Conservation (phyloP, 2,329 filamentous ascomycete species). For the Verticillium alfalfae region DNA sequence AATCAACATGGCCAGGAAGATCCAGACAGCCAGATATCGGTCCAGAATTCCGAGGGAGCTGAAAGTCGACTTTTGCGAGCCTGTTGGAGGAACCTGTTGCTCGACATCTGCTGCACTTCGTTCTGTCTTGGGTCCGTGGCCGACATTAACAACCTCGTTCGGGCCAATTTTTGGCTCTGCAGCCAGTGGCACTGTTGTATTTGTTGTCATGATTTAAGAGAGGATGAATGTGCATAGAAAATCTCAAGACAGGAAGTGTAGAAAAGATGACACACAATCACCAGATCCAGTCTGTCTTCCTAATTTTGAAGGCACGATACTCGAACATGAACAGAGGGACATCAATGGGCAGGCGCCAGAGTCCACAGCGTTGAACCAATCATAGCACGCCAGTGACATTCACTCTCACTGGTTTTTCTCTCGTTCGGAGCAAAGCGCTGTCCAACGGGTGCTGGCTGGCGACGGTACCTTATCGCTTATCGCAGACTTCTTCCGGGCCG, state of each 20-base stretch:
- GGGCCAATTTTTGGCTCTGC: background rate
- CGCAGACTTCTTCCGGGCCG: background rate
- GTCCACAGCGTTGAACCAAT: background rate
- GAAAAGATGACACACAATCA: too few relatives aligned
- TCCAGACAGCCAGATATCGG: slow-evolving; percentile 64
- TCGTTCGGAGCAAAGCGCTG: background rate
- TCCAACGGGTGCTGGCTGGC: background rate
- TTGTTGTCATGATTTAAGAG: background rate
- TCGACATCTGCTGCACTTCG: slow-evolving; percentile 5
- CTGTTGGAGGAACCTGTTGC: background rate
- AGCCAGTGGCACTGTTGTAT: background rate
- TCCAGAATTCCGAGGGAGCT: slow-evolving; percentile 55
- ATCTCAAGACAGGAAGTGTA: too few relatives aligned
- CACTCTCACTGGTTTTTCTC: background rate
- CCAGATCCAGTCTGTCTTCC: too few relatives aligned
- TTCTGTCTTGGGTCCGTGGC: background rate
- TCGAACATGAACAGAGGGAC: background rate
- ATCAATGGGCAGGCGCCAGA: background rate
- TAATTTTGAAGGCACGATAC: too few relatives aligned
- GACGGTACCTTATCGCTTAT: background rate
- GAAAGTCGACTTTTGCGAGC: slow-evolving; percentile 34
- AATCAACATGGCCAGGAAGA: slow-evolving; percentile 70
- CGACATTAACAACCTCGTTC: too few relatives aligned
- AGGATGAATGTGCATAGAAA: too few relatives aligned
- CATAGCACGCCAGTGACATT: background rate